Conservation (phyloP, 2,329 filamentous ascomycete species). For the Cryphonectria carpinicola region DNA sequence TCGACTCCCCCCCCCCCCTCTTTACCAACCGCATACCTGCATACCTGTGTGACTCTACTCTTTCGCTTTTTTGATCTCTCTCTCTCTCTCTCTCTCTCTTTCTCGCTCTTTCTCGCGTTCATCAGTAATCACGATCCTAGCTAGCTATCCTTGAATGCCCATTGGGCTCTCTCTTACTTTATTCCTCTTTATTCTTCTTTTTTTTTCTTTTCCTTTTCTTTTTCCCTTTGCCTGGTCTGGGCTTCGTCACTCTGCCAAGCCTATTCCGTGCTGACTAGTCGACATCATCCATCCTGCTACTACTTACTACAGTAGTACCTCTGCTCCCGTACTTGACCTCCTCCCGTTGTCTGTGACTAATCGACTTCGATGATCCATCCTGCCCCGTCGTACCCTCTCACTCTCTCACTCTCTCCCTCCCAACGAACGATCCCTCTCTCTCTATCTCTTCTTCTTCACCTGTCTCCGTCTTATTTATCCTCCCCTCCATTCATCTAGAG, state of each 20-base stretch:
- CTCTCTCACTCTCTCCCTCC: background rate
- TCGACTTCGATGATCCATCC: slow-evolving; percentile 6
- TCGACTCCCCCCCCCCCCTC: background rate
- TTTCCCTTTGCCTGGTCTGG: background rate
- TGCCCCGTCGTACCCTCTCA: background rate
- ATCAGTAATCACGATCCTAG: background rate
- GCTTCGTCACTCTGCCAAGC: background rate
- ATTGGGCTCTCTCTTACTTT: background rate
- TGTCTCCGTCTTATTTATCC: background rate
- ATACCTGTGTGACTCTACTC: background rate
- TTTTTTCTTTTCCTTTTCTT: background rate
- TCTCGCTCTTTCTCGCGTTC: background rate
- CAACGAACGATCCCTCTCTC: background rate
- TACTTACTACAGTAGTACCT: background rate
- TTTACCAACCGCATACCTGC: background rate
- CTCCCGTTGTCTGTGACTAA: slow-evolving; percentile 4
- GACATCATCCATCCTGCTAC: background rate
- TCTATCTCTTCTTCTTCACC: background rate
- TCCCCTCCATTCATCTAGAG: background rate
- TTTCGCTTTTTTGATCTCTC: background rate
- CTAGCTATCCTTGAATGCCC: background rate
- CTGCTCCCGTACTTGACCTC: slow-evolving; percentile 3
- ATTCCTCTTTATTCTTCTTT: background rate
- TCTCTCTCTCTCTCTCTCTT: too few relatives aligned
- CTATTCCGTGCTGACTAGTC: background rate